phyloP scores from a whole-genome alignment of 1,139 yeast genomes.

The Debaryomyces psychrophilus region DNA sequence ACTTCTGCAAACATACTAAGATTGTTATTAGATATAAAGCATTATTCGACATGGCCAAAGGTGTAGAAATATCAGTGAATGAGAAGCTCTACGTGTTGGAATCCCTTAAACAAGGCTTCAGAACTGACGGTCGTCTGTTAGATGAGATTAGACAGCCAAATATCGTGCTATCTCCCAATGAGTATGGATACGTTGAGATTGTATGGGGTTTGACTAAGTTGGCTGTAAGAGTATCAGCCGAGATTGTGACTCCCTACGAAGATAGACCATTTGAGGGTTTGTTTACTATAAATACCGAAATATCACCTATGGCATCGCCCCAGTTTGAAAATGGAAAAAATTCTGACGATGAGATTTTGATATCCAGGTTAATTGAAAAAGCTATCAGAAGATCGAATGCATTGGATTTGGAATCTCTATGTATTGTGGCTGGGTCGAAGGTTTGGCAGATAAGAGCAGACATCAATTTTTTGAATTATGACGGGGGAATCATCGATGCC shows the following conservation, averaged over 20 bases:
- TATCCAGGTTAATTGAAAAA: constrained; percentile 83
- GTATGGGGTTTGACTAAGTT: constrained; percentile 74
- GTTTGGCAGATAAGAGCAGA: constrained; percentile 93
- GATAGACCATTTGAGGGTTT: constrained; percentile 95
- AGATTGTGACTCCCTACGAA: constrained; percentile 79
- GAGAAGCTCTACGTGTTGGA: constrained; percentile 66
- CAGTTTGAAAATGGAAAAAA: constrained; percentile 74
- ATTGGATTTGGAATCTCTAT: constrained; percentile 83
- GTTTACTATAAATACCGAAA: constrained; percentile 81
- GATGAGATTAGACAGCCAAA: constrained; percentile 66
- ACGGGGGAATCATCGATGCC: constrained; percentile 90
- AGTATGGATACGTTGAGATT: constrained; percentile 82
- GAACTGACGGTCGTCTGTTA: constrained; percentile 71
- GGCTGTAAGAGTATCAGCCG: constrained; percentile 78
- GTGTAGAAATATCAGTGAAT: constrained; percentile 63
- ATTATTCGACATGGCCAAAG: constrained; percentile 47
- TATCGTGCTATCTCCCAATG: constrained; percentile 61
- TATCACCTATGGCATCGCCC: constrained; percentile 87
- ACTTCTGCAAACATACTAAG: background rate
- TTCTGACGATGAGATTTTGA: constrained; percentile 76
- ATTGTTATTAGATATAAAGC: background rate
- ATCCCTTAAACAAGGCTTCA: constrained; percentile 60
- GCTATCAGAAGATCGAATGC: constrained; percentile 90
- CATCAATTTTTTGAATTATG: constrained; percentile 83
- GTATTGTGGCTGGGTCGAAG: constrained; percentile 87